Evolutionary conservation across 441 rosid genomes (phyloP).

Genomic region (Erysimum cheiri): DNA sequence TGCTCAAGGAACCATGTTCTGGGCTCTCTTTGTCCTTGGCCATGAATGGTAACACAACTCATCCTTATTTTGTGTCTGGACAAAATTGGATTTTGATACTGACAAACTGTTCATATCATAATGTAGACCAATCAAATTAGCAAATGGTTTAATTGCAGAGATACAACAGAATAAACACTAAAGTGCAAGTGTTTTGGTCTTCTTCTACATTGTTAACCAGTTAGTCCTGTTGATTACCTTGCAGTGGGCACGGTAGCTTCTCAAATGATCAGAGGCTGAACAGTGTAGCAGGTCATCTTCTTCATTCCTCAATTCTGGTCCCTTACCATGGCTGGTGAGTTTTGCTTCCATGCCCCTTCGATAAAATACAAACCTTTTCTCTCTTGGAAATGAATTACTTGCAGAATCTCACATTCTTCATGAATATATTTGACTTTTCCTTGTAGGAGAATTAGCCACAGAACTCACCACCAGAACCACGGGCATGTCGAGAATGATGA

Average conservation of each 20-base stretch:
- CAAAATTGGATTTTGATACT: background rate
- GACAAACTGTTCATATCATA: background rate
- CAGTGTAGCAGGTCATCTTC: conserved; percentile 81
- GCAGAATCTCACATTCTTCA: background rate
- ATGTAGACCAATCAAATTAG: background rate
- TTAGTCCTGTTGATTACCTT: conserved; percentile 40
- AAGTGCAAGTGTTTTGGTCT: conserved; percentile 11
- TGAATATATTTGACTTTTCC: conserved; percentile 12
- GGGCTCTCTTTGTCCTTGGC: conserved; percentile 97
- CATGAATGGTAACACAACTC: conserved; percentile 74
- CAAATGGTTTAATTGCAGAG: no score
- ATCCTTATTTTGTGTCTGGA: background rate
- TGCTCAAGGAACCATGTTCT: conserved; percentile 95
- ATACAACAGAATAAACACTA: background rate
- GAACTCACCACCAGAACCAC: conserved; percentile 93
- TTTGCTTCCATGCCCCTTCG: background rate
- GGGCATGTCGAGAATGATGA: conserved; percentile 95
- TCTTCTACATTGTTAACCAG: background rate
- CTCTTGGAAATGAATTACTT: background rate
- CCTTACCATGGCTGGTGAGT: conserved; percentile 97
- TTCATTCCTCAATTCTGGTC: conserved; percentile 90
- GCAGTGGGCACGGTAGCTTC: conserved; percentile 96
- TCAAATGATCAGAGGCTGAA: conserved; percentile 74
- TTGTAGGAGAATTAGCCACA: conserved; percentile 92
- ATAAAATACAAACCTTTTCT: background rate